Evolutionary conservation across 495 filamentous ascomycete genomes (phyloP).

Genomic region (Aspergillus hancockii): DNA sequence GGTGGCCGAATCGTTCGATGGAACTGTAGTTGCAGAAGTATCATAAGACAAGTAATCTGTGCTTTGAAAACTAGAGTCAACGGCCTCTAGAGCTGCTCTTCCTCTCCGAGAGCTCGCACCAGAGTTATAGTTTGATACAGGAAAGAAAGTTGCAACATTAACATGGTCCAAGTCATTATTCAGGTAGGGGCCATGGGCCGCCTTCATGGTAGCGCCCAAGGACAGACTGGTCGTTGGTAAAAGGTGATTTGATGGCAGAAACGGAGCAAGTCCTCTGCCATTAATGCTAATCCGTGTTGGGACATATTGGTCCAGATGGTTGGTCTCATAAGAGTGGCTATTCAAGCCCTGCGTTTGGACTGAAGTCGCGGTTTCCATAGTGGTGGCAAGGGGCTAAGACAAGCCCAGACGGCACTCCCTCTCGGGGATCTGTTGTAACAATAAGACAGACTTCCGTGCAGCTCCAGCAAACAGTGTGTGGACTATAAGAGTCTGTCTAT

Average conservation of each 20-base stretch:
- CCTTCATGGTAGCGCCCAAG: conserved; percentile 2
- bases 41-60: conserved; percentile 18
- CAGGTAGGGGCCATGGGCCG: background rate
- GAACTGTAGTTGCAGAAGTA: conserved; percentile 22
- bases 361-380: conserved; percentile 13
- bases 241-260: conserved; percentile 5
- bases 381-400: background rate
- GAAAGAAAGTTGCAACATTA: background rate
- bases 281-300: conserved; percentile 8
- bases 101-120: background rate
- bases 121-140: background rate
- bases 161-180: background rate
- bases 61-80: conserved; percentile 14
- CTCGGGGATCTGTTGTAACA: background rate
- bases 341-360: conserved; percentile 17
- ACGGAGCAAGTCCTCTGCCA: conserved; percentile 5
- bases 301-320: conserved; percentile 12
- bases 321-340: conserved; percentile 15
- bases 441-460: background rate
- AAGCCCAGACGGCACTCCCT: background rate
- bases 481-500: background rate
- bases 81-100: background rate
- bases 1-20: conserved; percentile 30
- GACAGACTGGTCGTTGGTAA: conserved; percentile 1
- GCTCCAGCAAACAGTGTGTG: background rate